A percentile compares a stretch with the other conserved stretches of the same genome.
These are phyloP conservation scores for Leucocoprinus leucothites DNA, from an alignment of 768 basidiomycete genomes.

Conservation along the genomic window DNA sequence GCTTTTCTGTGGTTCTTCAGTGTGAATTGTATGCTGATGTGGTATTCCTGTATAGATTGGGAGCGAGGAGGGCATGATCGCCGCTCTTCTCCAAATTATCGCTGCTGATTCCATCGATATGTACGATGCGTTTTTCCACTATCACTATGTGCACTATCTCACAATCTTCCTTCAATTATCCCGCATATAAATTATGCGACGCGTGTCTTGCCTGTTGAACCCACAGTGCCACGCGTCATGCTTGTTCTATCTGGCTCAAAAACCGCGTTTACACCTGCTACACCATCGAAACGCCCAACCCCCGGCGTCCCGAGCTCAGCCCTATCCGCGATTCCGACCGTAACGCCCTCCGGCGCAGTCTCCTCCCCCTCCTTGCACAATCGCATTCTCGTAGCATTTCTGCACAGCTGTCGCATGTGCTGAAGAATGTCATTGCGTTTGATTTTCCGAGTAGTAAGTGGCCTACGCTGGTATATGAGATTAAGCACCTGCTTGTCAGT, in stretches of 20 bases:
- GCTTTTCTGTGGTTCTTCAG: neutral
- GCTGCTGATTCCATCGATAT: conserved; percentile 72
- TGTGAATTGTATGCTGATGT: too few relatives aligned
- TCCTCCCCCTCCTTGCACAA: conserved; percentile 67
- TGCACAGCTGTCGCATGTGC: conserved; percentile 68
- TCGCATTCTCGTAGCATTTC: conserved; percentile 67
- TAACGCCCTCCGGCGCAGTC: conserved; percentile 61
- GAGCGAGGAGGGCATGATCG: conserved; percentile 76
- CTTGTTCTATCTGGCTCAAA: conserved; percentile 86
- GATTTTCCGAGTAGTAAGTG: conserved; percentile 76
- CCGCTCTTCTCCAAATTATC: conserved; percentile 85
- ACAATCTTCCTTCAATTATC: neutral
- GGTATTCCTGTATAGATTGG: conserved; percentile 49
- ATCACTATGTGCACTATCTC: conserved; percentile 1
- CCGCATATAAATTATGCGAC: neutral
- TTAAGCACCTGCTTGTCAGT: conserved; percentile 62
- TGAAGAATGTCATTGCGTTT: conserved; percentile 69
- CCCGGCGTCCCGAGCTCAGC: conserved; percentile 54
- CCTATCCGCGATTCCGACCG: conserved; percentile 69
- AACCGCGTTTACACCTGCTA: conserved; percentile 79
- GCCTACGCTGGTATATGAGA: conserved; percentile 64
- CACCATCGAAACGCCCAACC: conserved; percentile 35
- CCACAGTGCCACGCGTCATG: conserved; percentile 74
- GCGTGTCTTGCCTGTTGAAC: neutral
- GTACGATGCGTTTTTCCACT: conserved; percentile 47